Base-by-base conservation (phyloP, 2,329 filamentous ascomycete genomes). In the Fusarium sambucinum region DNA sequence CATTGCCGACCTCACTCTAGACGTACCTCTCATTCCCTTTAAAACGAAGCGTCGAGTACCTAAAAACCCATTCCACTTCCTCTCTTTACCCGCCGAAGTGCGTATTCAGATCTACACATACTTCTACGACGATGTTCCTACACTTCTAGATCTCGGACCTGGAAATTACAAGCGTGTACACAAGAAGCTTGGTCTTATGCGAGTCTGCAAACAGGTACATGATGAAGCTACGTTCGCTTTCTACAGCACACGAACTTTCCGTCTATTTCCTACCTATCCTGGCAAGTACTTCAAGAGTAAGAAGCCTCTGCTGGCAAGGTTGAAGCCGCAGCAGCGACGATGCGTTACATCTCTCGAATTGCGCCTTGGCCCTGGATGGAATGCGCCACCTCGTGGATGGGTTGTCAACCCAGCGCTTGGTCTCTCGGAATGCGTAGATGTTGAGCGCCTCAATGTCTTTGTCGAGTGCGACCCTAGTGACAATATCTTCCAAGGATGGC, bases 401-500 rank as follows among this genome's bases (percentile, higher is more conserved):
- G 86, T 88, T 2, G 88, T 92, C 14, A 89, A 89, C 67, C 80
- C 84, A 6, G 83, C 84, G 2, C 81, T 94, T 1, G 90, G 91
- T 0, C 82, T 94, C 9, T 69, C 76, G 2, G 88, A 92, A 51
- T 91, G 89, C 75, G 78, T 78, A 58, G 87, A 83, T 47, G 85
- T 91, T 21, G 83, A 85, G 30, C 82, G 81, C 16, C 76, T 94
- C 47, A 87, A 84, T 27, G 85, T 94, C 13, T 92, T 92, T 73
- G 87, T 93, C 25, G 88, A 94, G 76, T 87, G 86, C 66, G 92
- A 94, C 73, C 91, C 92, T 0, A 91, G 88, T 53, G 85, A 90
- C 70, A 84, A 82, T 29, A 80, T 88, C 21, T 93, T 92, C 71
- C 86, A 87, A 55, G 91, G 90, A 0, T 94, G 91, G 72, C 85